A percentile compares a stretch with the other conserved stretches of the same genome.
phyloP scores from a whole-genome alignment of 75 land plant species.

The Ceratopteris richardii region DNA sequence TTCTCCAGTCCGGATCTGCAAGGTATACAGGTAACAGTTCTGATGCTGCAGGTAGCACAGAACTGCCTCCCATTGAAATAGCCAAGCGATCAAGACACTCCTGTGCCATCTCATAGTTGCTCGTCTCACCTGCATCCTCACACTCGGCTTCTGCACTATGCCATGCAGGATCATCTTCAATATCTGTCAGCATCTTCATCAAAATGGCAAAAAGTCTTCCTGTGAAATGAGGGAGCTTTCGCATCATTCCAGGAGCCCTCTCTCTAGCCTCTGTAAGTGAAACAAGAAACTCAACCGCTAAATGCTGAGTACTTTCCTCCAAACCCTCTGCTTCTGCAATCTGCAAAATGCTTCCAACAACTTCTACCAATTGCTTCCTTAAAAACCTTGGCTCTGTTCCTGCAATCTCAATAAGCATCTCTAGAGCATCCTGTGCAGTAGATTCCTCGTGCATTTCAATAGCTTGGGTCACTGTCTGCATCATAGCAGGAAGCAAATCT shows the following conservation, averaged over 20 bases:
- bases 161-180: conserved; percentile 24
- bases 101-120: conserved; percentile 26
- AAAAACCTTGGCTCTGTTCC: conserved; percentile 27
- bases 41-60: conserved; percentile 23
- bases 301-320: too few species aligned
- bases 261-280: too few species aligned
- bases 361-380: too few species aligned
- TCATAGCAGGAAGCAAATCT: conserved; percentile 16
- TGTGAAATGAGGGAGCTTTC: too few species aligned
- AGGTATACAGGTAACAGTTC: conserved; percentile 20
- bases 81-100: conserved; percentile 26
- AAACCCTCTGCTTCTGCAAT: too few species aligned
- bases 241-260: too few species aligned
- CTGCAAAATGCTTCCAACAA: too few species aligned
- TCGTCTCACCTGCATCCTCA: conserved; percentile 27
- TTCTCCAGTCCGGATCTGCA: conserved; percentile 26
- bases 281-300: too few species aligned
- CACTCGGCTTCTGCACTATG: conserved; percentile 23
- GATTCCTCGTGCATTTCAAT: too few species aligned
- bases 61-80: conserved; percentile 25
- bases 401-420: conserved; percentile 26
- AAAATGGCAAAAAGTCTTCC: conserved; percentile 19
- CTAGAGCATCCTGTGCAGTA: conserved; percentile 30
- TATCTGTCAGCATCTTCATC: conserved; percentile 15
- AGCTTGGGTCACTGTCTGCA: too few species aligned